Evolutionary conservation across 2,329 filamentous ascomycete genomes (phyloP), one percentile per base, ranked within the genome.

Genomic region (Aspergillus pseudotamarii): DNA sequence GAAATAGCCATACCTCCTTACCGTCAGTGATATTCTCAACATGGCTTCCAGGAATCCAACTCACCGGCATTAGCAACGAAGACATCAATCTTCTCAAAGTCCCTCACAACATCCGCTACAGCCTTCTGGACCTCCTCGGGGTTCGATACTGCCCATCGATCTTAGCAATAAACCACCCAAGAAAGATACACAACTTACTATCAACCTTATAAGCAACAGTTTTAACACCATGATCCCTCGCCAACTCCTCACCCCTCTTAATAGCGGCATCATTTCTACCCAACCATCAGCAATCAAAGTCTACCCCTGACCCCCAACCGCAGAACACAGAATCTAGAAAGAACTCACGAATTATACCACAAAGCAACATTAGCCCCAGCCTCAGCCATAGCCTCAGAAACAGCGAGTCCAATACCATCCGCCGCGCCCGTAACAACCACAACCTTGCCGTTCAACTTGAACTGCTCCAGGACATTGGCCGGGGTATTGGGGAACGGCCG

Each of bases 1-100:
- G 82, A 84, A 34, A 84, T 85, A 5, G 81, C 81, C 74, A 84
- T 85, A 21, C 83, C 73, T 76, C 23, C n/a, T 14, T 32, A 62
- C 16, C 41, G 28, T 48, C 53, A 63, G 68, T n/a, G n/a, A n/a
- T n/a, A n/a, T n/a, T n/a, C n/a, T n/a, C n/a, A n/a, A n/a, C n/a
- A n/a, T n/a, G n/a, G n/a, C n/a, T n/a, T n/a, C n/a, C n/a, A n/a
- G n/a, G n/a, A n/a, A n/a, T n/a, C n/a, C n/a, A n/a, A n/a, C n/a
- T n/a, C n/a, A n/a, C 78, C 80, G 5, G 81, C 80, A 57, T 83
- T 82, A 9, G 81, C 79, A 38, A 82, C 69, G 32, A 82, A 79
- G 2, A 78, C 76, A 66, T 83, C 81, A 4, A 83, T 74, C 55
- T 71, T 76, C 8, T 79, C 79, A 63, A 82, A 81, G n/a, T 80